phyloP scores from a whole-genome alignment of 345 rosid genomes.

The Angophora floribunda region DNA sequence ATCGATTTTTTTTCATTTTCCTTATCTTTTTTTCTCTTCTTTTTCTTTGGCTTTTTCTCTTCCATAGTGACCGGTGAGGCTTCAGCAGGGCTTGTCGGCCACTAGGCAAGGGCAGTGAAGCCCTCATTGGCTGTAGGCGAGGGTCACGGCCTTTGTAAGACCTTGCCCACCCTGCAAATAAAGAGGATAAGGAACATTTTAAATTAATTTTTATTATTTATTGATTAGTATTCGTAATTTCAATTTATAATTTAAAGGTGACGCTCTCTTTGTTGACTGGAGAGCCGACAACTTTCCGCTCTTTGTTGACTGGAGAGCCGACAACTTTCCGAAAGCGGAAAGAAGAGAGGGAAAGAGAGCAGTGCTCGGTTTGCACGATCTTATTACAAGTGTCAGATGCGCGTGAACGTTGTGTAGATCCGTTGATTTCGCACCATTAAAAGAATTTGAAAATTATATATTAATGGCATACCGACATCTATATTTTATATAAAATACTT shows the following conservation, averaged over 20 bases:
- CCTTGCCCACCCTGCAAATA: too few relatives aligned
- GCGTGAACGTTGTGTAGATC: neutral
- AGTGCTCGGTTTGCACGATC: neutral
- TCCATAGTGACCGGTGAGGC: too few relatives aligned
- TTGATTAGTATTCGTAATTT: neutral
- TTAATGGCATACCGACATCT: neutral
- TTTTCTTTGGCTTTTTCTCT: too few relatives aligned
- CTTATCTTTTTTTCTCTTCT: too few relatives aligned
- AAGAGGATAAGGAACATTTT: neutral
- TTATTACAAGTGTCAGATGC: fast-evolving
- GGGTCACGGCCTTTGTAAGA: too few relatives aligned
- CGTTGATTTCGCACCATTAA: fast-evolving
- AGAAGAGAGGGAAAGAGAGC: neutral
- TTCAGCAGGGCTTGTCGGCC: too few relatives aligned
- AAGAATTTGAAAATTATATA: neutral
- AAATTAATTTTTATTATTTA: neutral
- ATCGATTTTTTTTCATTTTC: too few relatives aligned
- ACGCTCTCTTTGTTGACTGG: neutral
- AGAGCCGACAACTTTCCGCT: too few relatives aligned
- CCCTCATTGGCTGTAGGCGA: too few relatives aligned
- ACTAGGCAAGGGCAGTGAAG: too few relatives aligned
- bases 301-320: too few relatives aligned
- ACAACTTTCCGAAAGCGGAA: neutral
- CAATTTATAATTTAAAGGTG: neutral
- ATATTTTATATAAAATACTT: neutral